A percentile compares a stretch with the other conserved stretches of the same genome.
Conservation (phyloP, 2,329 filamentous ascomycete species). For the Trichoderma gracile region DNA sequence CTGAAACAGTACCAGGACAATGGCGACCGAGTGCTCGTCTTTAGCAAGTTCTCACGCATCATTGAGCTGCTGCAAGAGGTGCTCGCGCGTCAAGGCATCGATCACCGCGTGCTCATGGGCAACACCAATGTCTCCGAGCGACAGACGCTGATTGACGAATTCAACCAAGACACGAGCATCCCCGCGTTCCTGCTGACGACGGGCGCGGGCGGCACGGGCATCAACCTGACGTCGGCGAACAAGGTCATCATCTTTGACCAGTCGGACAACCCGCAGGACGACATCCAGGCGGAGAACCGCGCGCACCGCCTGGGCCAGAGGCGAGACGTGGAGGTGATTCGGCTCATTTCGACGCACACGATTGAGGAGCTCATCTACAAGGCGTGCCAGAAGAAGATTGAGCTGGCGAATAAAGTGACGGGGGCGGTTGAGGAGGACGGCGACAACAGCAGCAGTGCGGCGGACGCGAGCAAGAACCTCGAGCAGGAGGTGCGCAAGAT, state of each 20-base stretch:
- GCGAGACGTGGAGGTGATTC: conserved; percentile 84
- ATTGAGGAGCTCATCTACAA: conserved; percentile 94
- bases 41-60: conserved; percentile 89
- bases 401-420: conserved; percentile 69
- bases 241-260: conserved; percentile 98
- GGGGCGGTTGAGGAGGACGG: conserved; percentile 39
- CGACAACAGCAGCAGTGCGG: conserved; percentile 5
- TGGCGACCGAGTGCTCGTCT: conserved; percentile 85
- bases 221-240: conserved; percentile 93
- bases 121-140: conserved; percentile 78
- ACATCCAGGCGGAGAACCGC: conserved; percentile 96
- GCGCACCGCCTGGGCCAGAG: conserved; percentile 94
- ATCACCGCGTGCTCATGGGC: conserved; percentile 85
- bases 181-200: conserved; percentile 92
- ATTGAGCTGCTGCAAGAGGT: conserved; percentile 88
- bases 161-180: conserved; percentile 73
- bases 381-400: conserved; percentile 88
- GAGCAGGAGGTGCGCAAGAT: conserved; percentile 49
- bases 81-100: conserved; percentile 69
- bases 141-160: conserved; percentile 85
- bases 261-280: conserved; percentile 96
- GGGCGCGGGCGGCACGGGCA: conserved; percentile 91
- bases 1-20: conserved; percentile 71
- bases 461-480: conserved; percentile 40
- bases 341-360: conserved; percentile 76